Conservation (phyloP, 2,329 filamentous ascomycete species). For the Botryotinia globosa region DNA sequence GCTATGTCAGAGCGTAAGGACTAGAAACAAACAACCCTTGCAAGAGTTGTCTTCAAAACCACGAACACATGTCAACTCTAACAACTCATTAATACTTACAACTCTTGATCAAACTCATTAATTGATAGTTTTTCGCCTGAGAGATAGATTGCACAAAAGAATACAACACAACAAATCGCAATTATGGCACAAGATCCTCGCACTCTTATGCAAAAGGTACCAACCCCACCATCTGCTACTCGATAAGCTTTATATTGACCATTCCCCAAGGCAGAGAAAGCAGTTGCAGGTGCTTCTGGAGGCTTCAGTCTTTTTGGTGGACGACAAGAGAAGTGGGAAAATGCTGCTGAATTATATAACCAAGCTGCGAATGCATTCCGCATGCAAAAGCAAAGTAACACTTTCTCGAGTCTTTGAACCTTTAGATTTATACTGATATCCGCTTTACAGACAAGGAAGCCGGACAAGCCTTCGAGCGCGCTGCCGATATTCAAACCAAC, state of each 20-base stretch:
- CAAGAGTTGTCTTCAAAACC: slow-evolving; percentile 8
- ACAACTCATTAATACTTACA: slow-evolving; percentile 53
- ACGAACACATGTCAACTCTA: slow-evolving; percentile 21
- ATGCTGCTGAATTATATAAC: slow-evolving; percentile 81
- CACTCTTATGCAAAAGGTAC: slow-evolving; percentile 74
- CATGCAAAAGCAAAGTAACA: slow-evolving; percentile 76
- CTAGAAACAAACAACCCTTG: slow-evolving; percentile 10
- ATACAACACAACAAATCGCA: neutral
- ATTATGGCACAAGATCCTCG: slow-evolving; percentile 74
- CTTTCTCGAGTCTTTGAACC: neutral
- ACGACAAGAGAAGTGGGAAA: slow-evolving; percentile 82
- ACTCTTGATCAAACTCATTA: slow-evolving; percentile 41
- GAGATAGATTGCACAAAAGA: neutral
- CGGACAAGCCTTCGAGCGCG: slow-evolving; percentile 80
- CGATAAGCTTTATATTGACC: slow-evolving; percentile 25
- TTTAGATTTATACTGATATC: slow-evolving; percentile 14
- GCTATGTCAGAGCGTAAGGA: slow-evolving; percentile 8
- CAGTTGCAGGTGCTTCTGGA: slow-evolving; percentile 66
- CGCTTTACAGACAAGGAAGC: slow-evolving; percentile 69
- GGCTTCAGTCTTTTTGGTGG: slow-evolving; percentile 92
- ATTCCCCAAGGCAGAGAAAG: slow-evolving; percentile 74
- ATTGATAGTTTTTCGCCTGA: neutral
- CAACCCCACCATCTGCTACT: slow-evolving; percentile 35
- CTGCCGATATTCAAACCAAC: slow-evolving; percentile 74
- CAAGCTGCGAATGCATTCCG: slow-evolving; percentile 91